phyloP scores from a whole-genome alignment of 106 monocot species.

The Platanthera zijinensis region DNA sequence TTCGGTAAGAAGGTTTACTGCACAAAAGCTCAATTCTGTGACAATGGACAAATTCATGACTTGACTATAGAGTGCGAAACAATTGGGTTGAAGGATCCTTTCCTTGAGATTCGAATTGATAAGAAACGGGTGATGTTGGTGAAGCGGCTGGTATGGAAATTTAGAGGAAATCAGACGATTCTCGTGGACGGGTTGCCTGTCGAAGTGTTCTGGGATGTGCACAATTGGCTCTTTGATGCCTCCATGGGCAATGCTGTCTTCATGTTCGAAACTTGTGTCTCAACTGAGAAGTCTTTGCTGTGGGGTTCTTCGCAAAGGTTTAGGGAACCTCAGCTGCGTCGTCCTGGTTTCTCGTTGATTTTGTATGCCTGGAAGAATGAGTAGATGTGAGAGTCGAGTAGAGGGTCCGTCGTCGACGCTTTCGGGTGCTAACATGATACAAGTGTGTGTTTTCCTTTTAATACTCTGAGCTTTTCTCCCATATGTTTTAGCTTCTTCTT shows the following conservation, averaged over 20 bases:
- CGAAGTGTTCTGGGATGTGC: constrained; percentile 89
- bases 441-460: no score
- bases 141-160: constrained; percentile 76
- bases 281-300: constrained; percentile 33
- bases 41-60: constrained; percentile 61
- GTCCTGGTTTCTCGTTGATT: constrained; percentile 68
- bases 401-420: not conserved
- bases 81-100: constrained; percentile 44
- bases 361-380: constrained; percentile 82
- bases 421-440: no score
- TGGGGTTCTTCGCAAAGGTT: constrained; percentile 37
- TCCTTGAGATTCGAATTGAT: constrained; percentile 70
- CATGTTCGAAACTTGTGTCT: constrained; percentile 64
- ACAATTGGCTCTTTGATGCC: constrained; percentile 69
- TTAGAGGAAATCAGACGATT: constrained; percentile 84
- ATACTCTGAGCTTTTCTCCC: no score
- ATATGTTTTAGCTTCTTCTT: no score
- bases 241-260: constrained; percentile 50
- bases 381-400: constrained; percentile 13
- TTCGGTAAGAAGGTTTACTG: constrained; percentile 69
- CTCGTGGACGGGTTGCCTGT: constrained; percentile 66
- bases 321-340: constrained; percentile 26
- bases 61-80: constrained; percentile 67
- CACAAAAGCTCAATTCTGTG: constrained; percentile 51
- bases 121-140: constrained; percentile 77